Evolutionary conservation across 495 filamentous ascomycete species (phyloP), one percentile per base, ranked within the genome.

Genomic region (Cercophora samala): DNA sequence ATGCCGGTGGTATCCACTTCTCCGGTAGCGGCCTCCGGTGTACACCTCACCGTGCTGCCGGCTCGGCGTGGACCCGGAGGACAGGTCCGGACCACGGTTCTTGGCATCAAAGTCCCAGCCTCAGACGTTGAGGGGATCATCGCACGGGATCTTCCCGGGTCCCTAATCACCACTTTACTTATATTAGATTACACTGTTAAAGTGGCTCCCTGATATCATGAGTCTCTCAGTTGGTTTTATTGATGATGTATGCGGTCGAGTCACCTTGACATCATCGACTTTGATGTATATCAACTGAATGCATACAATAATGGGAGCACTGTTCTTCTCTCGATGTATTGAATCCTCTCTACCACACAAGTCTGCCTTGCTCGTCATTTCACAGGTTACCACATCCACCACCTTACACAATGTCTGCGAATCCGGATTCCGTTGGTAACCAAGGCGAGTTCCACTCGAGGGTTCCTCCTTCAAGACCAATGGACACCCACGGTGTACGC

Each of bases 401-500:
- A 13, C 5, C 26, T n/a, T 18, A 58, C 52, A 63, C 19, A 58
- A 89, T 88, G 87, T 84, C 83, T 29, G 78, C 80, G 42, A 89
- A 90, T 77, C 71, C 79, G 32, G 80, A 87, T 32, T 80, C 85
- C 8, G 74, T 87, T n/a, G 77, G 73, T 71, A 74, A 80, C 70
- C 83, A 86, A 71, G 87, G 87, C 71, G 75, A 85, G 71, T 90
- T 91, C 76, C 75, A 79, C 69, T 78, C 82, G 17, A 77, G 76
- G 32, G 79, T 85, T 9, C 77, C 79, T 2, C 80, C 79, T n/a
- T 72, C 83, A 9, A 78, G 84, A 42, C 87, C 87, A 6, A 63
- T 84, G 23, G 81, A 78, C 5, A 84, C 79, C 25, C 76, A 80
- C 54, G 86, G 88, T 3, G 87, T 90, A 85, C 70, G 82, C 21